A percentile compares a stretch with the other conserved stretches of the same genome.
Conservation (phyloP, 2,329 filamentous ascomycete species). For the Curvularia sp. region DNA sequence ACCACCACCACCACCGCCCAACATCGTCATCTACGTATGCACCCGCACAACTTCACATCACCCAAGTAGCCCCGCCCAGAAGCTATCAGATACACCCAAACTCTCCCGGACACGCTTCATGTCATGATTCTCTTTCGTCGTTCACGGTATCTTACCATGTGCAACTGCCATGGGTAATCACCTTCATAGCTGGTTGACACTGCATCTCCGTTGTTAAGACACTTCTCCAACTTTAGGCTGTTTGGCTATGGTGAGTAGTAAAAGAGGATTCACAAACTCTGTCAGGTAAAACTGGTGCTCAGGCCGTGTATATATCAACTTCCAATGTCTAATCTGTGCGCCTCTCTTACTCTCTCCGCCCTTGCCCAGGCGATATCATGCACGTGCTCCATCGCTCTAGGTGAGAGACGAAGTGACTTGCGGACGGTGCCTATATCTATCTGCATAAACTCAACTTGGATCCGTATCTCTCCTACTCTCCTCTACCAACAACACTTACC, state of each 20-base stretch:
- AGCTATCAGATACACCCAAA: no score
- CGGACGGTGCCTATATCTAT: no score
- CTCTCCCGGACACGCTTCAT: no score
- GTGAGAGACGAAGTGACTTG: neutral
- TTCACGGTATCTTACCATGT: neutral
- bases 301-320: neutral
- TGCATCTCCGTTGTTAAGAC: neutral
- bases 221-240: neutral
- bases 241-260: neutral
- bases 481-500: neutral
- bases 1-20: neutral
- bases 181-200: neutral
- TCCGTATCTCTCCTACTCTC: neutral
- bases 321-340: neutral
- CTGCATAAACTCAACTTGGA: neutral
- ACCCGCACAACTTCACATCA: neutral
- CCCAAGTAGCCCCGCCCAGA: neutral
- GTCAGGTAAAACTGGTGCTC: neutral
- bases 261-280: no score
- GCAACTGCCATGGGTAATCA: neutral
- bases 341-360: neutral
- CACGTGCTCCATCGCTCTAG: neutral
- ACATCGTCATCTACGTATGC: slow-evolving; percentile 12
- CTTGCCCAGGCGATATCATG: neutral
- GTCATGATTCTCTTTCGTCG: neutral